These are phyloP conservation scores for Bocquillonia castaneifolia DNA, from an alignment of 441 rosid genomes.

Conservation along the genomic window DNA sequence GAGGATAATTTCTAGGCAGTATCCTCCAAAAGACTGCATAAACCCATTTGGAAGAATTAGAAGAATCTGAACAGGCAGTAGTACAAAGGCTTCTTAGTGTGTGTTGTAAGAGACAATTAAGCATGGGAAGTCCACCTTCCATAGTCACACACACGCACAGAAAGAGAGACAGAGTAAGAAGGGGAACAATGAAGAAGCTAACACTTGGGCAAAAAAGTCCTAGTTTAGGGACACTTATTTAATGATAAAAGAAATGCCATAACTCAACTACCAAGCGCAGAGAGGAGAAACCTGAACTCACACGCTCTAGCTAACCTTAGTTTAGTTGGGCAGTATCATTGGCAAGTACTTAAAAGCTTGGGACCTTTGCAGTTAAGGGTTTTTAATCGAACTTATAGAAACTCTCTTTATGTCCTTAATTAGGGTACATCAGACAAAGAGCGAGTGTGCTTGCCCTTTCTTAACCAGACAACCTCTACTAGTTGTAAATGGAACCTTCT, in stretches of 20 bases:
- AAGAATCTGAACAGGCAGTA: slow-evolving; percentile 40
- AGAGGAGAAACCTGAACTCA: background rate
- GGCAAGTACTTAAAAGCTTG: slow-evolving; percentile 1
- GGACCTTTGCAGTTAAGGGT: slow-evolving; percentile 17
- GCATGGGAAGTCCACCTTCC: slow-evolving; percentile 63
- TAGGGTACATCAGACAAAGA: slow-evolving; percentile 2
- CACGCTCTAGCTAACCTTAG: slow-evolving; percentile 31
- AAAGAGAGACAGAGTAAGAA: slow-evolving; percentile 8
- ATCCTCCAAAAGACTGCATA: slow-evolving; percentile 76
- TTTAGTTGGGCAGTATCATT: background rate
- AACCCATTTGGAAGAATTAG: slow-evolving; percentile 57
- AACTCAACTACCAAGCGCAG: slow-evolving; percentile 24
- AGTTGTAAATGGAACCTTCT: slow-evolving; percentile 19
- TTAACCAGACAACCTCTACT: slow-evolving; percentile 26
- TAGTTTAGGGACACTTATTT: slow-evolving; percentile 21
- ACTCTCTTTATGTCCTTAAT: background rate
- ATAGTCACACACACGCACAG: slow-evolving; percentile 25
- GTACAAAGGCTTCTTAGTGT: slow-evolving; percentile 50
- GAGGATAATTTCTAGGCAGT: slow-evolving; percentile 67
- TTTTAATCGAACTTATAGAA: background rate
- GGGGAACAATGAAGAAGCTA: slow-evolving; percentile 6
- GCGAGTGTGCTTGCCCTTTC: slow-evolving; percentile 14
- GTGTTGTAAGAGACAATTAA: slow-evolving; percentile 58
- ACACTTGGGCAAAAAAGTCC: slow-evolving; percentile 14
- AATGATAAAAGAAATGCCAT: slow-evolving; percentile 9